Percentiles rank a stretch among this genome's conserved stretches.
Conservation (phyloP, 2,329 filamentous ascomycete genomes). For the Emericellopsis atlantica region DNA sequence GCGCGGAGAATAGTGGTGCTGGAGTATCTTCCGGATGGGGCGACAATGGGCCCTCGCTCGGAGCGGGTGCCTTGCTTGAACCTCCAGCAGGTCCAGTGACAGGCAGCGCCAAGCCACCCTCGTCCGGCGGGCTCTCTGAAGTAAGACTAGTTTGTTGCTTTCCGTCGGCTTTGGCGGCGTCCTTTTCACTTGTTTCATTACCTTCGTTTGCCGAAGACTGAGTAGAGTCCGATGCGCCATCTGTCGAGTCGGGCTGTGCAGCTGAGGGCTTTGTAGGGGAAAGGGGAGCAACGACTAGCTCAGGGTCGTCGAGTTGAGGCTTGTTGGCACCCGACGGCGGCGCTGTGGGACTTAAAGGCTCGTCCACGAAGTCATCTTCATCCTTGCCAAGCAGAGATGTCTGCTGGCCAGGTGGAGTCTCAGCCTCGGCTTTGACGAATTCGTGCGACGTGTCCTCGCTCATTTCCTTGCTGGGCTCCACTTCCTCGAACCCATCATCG, state of each 20-base stretch:
- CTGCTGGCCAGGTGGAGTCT: slow-evolving; percentile 22
- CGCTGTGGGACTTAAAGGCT: slow-evolving; percentile 57
- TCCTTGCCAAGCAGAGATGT: slow-evolving; percentile 31
- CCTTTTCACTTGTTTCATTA: not conserved
- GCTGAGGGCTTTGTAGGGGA: slow-evolving; percentile 32
- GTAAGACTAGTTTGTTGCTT: not conserved
- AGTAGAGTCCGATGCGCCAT: not conserved
- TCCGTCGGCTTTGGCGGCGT: too few relatives aligned
- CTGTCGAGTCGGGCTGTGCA: slow-evolving; percentile 8
- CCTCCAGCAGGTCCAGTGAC: slow-evolving; percentile 1
- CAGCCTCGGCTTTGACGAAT: slow-evolving; percentile 47
- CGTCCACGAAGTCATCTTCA: slow-evolving; percentile 67
- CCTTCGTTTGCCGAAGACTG: not conserved
- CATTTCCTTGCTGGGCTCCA: slow-evolving; percentile 56
- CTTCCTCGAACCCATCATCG: slow-evolving; percentile 91
- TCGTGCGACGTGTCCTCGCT: slow-evolving; percentile 62
- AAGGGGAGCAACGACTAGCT: slow-evolving; percentile 43
- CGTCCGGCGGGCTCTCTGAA: not conserved
- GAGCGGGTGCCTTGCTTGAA: slow-evolving; percentile 1
- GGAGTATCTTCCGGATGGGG: slow-evolving; percentile 57
- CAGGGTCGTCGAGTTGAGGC: slow-evolving; percentile 39
- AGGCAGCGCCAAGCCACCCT: not conserved
- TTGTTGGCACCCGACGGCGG: slow-evolving; percentile 50
- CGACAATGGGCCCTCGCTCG: slow-evolving; percentile 19
- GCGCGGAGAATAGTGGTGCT: slow-evolving; percentile 40